Percentiles rank a stretch among this genome's conserved stretches.
Conservation (phyloP, 306 rosid genomes). For the Prunus campanulata region DNA sequence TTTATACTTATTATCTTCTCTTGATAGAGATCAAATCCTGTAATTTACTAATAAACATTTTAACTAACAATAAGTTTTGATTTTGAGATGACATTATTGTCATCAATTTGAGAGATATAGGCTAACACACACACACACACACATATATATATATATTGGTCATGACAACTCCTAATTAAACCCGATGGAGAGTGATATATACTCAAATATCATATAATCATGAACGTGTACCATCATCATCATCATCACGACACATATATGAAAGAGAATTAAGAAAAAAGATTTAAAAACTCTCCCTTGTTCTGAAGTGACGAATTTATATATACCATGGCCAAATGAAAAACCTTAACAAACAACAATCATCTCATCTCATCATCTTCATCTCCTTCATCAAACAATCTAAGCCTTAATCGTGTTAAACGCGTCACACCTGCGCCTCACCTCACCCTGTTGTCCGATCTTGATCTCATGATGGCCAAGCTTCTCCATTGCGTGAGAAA, state of each 20-base stretch:
- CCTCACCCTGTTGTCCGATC: slow-evolving; percentile 48
- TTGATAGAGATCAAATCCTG: too few species aligned
- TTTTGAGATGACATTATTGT: too few species aligned
- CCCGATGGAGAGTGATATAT: too few species aligned
- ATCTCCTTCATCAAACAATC: background rate
- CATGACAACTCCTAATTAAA: too few species aligned
- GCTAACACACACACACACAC: too few species aligned
- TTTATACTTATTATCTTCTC: too few species aligned
- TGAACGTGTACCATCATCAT: background rate
- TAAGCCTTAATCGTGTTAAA: slow-evolving; percentile 29
- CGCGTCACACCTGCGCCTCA: slow-evolving; percentile 44
- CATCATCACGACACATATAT: background rate
- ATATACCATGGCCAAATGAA: background rate
- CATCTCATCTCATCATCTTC: background rate
- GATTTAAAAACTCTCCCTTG: background rate
- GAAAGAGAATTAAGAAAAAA: background rate
- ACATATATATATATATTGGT: too few species aligned
- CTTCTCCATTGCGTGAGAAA: slow-evolving; percentile 49
- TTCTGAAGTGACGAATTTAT: background rate
- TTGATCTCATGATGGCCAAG: slow-evolving; percentile 34
- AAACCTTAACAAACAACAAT: background rate
- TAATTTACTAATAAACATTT: too few species aligned
- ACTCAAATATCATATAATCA: background rate
- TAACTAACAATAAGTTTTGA: too few species aligned
- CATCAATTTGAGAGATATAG: too few species aligned